Evolutionary conservation across 768 basidiomycete genomes (phyloP), one percentile per base, ranked within the genome.

Genomic region (Daedaleopsis nitida): DNA sequence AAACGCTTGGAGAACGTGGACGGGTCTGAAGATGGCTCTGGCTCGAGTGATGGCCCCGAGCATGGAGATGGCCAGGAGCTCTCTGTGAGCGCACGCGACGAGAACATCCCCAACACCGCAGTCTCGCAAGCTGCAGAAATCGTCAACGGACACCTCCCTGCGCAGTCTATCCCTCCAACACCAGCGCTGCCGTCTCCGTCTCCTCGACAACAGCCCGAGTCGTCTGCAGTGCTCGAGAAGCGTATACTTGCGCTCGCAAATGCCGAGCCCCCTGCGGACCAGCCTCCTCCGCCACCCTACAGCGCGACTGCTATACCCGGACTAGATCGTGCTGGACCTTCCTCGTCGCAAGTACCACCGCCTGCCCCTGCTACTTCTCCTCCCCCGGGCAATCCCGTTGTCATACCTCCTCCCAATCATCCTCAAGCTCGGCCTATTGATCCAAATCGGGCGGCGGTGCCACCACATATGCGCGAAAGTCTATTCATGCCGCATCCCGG

Each of bases 401-500:
- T 53, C 8, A 53, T 39, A 1, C 60, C 65, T 5, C 60, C 64
- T 42, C 68, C 47, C 2, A 67, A 44, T 52, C 69, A 64, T 19
- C 48, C 62, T 6, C 64, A 62, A 56, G 56, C 59, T 16, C 27
- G 43, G 13, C 62, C 49, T 44, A 38, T 66, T 19, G 57, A 58
- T 17, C 57, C 65, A 5, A 64, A 64, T n/a, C 68, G 68, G 2
- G 72, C 73, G 39, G 69, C 72, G 2, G 70, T 62, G 9, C 67
- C 63, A 11, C 68, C 71, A 17, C 57, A 70, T 19, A 65, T 64
- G 11, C 68, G 80, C 23, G 72, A 75, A 19, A 80, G 79, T 52
- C 64, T 83, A 21, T 85, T 85, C 62, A 73, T 81, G 39, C 83
- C 83, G 0, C 83, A 85, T 65, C 83, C 83, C 1, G 81, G 81